phyloP scores from a whole-genome alignment of 2,329 filamentous ascomycete genomes.

The Aspergillus proliferans region DNA sequence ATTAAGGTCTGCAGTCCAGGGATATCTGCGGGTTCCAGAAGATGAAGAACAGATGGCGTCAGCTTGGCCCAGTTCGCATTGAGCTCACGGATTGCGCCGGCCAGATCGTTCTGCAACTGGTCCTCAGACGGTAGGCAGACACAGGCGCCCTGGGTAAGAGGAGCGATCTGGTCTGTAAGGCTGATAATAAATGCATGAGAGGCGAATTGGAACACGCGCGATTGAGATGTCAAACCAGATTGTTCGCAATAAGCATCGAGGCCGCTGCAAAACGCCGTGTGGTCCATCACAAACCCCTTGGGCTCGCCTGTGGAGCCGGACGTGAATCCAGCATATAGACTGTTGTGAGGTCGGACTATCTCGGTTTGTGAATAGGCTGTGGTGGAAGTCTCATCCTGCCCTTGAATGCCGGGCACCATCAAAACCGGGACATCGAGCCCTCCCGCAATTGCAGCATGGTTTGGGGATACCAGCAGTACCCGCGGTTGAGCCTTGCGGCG shows the following conservation, averaged over 20 bases:
- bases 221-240: conserved; percentile 6
- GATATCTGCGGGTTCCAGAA: conserved; percentile 17
- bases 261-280: conserved; percentile 5
- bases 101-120: conserved; percentile 37
- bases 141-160: conserved; percentile 37
- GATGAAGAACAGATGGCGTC: conserved; percentile 48
- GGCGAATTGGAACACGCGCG: conserved; percentile 29
- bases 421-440: too few relatives aligned
- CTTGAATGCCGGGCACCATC: too few relatives aligned
- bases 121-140: conserved; percentile 40
- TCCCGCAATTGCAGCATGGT: too few relatives aligned
- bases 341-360: too few relatives aligned
- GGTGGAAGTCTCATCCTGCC: too few relatives aligned
- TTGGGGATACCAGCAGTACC: too few relatives aligned
- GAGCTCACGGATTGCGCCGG: conserved; percentile 7
- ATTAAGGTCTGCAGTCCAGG: conserved; percentile 31
- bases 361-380: too few relatives aligned
- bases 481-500: too few relatives aligned
- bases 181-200: conserved; percentile 37
- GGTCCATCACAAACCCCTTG: conserved; percentile 15
- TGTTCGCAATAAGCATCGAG: conserved; percentile 5
- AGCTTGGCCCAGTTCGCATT: conserved; percentile 45
- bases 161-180: conserved; percentile 27
- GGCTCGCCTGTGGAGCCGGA: conserved; percentile 17
- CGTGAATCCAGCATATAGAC: conserved; percentile 8